phyloP scores from a whole-genome alignment of 2,329 filamentous ascomycete species.

The Mariannaea elegans region DNA sequence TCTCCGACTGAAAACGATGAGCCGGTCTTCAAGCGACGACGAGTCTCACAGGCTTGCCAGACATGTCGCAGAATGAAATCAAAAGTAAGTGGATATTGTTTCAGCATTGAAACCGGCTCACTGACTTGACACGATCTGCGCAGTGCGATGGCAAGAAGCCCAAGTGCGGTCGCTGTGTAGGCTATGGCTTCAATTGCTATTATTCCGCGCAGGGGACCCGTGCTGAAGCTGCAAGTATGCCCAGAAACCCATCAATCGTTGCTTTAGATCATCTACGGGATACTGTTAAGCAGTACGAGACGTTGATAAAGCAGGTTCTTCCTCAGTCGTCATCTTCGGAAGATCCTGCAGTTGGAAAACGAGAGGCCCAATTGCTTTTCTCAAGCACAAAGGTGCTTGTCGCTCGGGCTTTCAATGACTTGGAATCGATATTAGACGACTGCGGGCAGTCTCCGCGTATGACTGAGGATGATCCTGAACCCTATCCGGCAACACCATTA shows the following conservation, averaged over 20 bases:
- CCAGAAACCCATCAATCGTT: background rate
- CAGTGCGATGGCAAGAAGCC: conserved; percentile 32
- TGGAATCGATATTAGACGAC: no score
- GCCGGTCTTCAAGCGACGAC: conserved; percentile 22
- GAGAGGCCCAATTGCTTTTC: no score
- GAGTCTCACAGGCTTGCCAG: conserved; percentile 38
- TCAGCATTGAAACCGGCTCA: background rate
- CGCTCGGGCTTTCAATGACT: no score
- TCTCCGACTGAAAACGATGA: background rate
- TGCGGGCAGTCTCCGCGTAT: no score
- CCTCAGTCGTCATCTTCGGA: no score
- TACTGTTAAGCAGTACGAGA: no score
- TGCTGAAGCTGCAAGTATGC: background rate
- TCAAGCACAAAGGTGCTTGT: no score
- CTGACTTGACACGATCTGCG: background rate
- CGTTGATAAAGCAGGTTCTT: no score
- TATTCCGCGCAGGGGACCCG: conserved; percentile 15
- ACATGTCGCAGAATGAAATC: conserved; percentile 38
- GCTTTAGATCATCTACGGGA: no score
- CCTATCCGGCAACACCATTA: background rate
- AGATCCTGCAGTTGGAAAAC: no score
- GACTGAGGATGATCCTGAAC: background rate
- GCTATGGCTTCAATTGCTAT: conserved; percentile 36
- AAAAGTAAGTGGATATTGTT: conserved; percentile 26
- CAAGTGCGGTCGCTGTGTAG: conserved; percentile 35